Base-by-base conservation (phyloP, 495 filamentous ascomycete genomes). In the Aspergillus homomorphus region DNA sequence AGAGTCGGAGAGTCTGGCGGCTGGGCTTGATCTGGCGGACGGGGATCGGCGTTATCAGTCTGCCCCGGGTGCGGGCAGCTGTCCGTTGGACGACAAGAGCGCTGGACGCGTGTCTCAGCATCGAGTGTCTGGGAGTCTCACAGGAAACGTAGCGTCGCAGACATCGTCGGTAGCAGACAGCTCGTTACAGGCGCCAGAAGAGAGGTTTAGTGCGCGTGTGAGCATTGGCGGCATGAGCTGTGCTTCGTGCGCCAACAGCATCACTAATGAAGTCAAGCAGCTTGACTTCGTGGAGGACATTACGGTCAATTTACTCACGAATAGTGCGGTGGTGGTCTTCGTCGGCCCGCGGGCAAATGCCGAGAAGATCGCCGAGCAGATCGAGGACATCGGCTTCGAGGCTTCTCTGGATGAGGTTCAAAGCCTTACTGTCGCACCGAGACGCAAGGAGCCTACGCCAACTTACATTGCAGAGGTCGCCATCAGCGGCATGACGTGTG, bases 401-500 rank as follows among this genome's bases (percentile, higher is more conserved):
- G 81, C 79, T 24, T 71, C 69, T 19, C 54, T 83, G 3, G 79
- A 82, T 49, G 68, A 78, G 42, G 66, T 81, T 2, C 67, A 67
- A 16, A 61, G 64, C 20, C 23, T 77, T 9, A 26, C 33, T 10
- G 50, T 46, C 3, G 18, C 55, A 84, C 21, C 64, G 18, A 38
- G 28, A 8, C 30, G 51, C 24, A 60, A 42, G 16, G 48, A 57
- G 26, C 18, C 18, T 3, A 15, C 51, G 1, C 49, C 48, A 16
- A 23, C 23, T 0, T 76, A 80, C 73, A 71, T 76, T 46, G 89
- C 82, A 3, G 84, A 85, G 2, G 77, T 91, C 58, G 82, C 87
- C 6, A 86, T 96, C 53, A 84, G 80, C 22, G 90, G 90, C 15
- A 94, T 96, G 89, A 94, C 88, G 6, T 96, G 92, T 66, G 84